A percentile compares a stretch with the other conserved stretches of the same genome.
These are phyloP conservation scores for Leccinum broughii DNA, from an alignment of 768 basidiomycete genomes.

Conservation along the genomic window DNA sequence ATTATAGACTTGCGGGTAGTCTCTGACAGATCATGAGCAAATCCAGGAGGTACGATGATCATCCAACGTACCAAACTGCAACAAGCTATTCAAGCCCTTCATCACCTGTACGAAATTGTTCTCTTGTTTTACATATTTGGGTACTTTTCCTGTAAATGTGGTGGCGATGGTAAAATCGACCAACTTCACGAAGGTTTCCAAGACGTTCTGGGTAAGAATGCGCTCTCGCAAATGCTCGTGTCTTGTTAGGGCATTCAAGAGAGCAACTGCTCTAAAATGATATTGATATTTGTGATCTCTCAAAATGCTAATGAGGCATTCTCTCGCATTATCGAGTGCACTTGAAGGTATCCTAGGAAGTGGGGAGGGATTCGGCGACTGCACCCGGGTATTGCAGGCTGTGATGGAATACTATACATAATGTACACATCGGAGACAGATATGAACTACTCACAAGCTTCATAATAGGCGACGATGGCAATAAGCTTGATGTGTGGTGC, in stretches of 20 bases:
- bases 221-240: constrained; percentile 14
- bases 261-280: constrained; percentile 21
- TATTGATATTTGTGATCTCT: constrained; percentile 16
- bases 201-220: constrained; percentile 17
- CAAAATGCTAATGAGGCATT: constrained; percentile 13
- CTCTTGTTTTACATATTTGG: not conserved
- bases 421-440: not conserved
- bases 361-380: not conserved
- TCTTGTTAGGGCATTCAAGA: constrained; percentile 22
- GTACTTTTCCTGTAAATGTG: not conserved
- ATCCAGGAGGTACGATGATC: not conserved
- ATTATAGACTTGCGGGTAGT: constrained; percentile 9
- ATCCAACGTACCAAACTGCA: constrained; percentile 16
- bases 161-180: constrained; percentile 13
- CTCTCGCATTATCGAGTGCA: constrained; percentile 16
- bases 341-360: not conserved
- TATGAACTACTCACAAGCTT: constrained; percentile 14
- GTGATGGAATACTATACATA: not conserved
- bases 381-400: constrained; percentile 9
- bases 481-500: not conserved
- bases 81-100: constrained; percentile 20
- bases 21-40: constrained; percentile 5
- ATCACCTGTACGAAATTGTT: constrained; percentile 21
- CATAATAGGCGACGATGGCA: constrained; percentile 15
- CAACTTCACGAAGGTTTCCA: constrained; percentile 15